Evolutionary conservation across 2,329 filamentous ascomycete genomes (phyloP), one percentile per base, ranked within the genome.

Genomic region (Monosporascus sp.): DNA sequence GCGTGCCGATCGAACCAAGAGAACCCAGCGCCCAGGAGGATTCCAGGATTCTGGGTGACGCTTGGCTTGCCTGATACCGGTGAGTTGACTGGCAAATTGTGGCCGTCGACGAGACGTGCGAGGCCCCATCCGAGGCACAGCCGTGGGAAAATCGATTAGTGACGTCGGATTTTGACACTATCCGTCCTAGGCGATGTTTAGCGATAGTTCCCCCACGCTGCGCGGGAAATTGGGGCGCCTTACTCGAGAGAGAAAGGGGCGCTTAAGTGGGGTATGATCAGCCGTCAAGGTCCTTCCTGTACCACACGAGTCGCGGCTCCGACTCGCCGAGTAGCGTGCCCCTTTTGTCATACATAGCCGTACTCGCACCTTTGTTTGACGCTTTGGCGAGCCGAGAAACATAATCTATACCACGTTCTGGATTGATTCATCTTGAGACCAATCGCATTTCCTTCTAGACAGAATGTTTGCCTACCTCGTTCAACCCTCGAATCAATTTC

Each of bases 51-150:
- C 53, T 62, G 26, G 44, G 52, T 37, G 59, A 61, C 38, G 55
- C 52, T 51, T 63, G 55, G 61, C 53, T 61, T 51, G 57, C 56
- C 37, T 62, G 52, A 49, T 26, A 50, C 54, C 20, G 16, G 19
- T 20, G 19, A 14, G 20, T 20, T 14, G 8, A 14, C 40, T 24
- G 11, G 40, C 19, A 20, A 43, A 14, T 7, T 20, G 11, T 43
- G 9, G 40, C 20, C 20, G 24, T 43, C 5, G 31, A 9, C 31
- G 9, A 35, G 31, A 35, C 31, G 11, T 14, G 31, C 31, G 4
- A 35, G 31, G 27, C 27, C 11, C 27, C n/a, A 5, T 31, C 11
- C 27, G 9, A 35, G 9, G 31, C 31, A 14, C 11, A 35, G 11
- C 31, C 5, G 14, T 35, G 31, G 9, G 9, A 11, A 35, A 35